Percentiles rank a stretch among this genome's conserved stretches.
These are phyloP conservation scores for Boletus sp. DNA, from an alignment of 768 basidiomycete species.

Conservation along the genomic window DNA sequence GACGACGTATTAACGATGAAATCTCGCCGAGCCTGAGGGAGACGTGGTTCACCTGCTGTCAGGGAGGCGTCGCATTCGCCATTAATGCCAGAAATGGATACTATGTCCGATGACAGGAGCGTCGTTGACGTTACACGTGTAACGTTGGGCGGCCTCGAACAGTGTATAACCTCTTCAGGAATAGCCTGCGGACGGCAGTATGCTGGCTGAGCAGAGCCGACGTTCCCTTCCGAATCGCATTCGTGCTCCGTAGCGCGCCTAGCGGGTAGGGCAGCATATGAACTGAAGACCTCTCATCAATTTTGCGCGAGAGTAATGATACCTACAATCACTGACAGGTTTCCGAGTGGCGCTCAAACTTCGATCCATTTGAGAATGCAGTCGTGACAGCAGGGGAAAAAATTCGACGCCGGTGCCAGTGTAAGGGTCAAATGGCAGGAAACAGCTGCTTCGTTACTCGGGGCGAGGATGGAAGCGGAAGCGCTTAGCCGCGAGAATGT, in stretches of 20 bases:
- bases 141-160: conserved; percentile 21
- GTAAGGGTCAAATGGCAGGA: background rate
- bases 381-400: background rate
- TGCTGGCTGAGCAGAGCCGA: conserved; percentile 15
- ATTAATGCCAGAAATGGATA: background rate
- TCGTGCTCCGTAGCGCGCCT: background rate
- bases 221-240: background rate
- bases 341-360: background rate
- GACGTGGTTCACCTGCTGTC: background rate
- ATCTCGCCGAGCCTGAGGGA: background rate
- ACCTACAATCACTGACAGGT: background rate
- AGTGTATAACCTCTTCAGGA: background rate
- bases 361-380: conserved; percentile 8
- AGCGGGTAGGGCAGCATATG: background rate
- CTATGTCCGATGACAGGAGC: background rate
- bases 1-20: background rate
- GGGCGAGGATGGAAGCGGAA: conserved; percentile 10
- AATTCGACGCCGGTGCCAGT: background rate
- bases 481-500: background rate
- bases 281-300: conserved; percentile 2
- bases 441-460: background rate
- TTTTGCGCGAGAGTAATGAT: background rate
- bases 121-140: conserved; percentile 30
- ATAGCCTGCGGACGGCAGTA: background rate
- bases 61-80: background rate